These are phyloP conservation scores for Agrostemma githago DNA, from an alignment of 148 eudicot species.

Conservation along the genomic window DNA sequence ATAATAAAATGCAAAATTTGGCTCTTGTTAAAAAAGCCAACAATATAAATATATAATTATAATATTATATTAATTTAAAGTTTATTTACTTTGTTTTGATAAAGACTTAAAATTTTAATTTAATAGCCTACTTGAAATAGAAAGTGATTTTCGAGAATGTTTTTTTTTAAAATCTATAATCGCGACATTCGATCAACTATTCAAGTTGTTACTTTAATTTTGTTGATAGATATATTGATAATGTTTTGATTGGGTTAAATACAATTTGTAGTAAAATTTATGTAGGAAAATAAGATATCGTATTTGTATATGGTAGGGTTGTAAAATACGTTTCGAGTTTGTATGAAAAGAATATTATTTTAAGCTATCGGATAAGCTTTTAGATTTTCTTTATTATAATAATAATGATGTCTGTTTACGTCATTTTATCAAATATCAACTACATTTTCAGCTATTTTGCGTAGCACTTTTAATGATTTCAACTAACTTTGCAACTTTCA, in stretches of 20 bases:
- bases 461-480: too few relatives aligned
- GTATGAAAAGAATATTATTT: too few relatives aligned
- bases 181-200: background rate
- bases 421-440: too few relatives aligned
- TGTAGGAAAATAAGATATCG: background rate
- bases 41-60: background rate
- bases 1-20: background rate
- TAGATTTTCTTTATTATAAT: too few relatives aligned
- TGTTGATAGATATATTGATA: background rate
- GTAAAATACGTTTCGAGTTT: background rate
- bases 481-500: too few relatives aligned
- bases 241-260: background rate
- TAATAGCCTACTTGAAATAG: background rate
- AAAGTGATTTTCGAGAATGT: background rate
- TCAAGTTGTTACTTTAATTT: background rate
- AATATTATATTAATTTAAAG: too few relatives aligned
- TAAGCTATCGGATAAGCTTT: too few relatives aligned
- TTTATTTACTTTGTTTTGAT: conserved; percentile 9
- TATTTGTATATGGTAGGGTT: background rate
- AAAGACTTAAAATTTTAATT: background rate
- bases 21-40: conserved; percentile 13
- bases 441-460: too few relatives aligned
- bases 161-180: background rate
- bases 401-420: too few relatives aligned
- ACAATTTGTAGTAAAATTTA: background rate